Conservation (phyloP, 495 filamentous ascomycete species). For the Daldinia grandis region DNA sequence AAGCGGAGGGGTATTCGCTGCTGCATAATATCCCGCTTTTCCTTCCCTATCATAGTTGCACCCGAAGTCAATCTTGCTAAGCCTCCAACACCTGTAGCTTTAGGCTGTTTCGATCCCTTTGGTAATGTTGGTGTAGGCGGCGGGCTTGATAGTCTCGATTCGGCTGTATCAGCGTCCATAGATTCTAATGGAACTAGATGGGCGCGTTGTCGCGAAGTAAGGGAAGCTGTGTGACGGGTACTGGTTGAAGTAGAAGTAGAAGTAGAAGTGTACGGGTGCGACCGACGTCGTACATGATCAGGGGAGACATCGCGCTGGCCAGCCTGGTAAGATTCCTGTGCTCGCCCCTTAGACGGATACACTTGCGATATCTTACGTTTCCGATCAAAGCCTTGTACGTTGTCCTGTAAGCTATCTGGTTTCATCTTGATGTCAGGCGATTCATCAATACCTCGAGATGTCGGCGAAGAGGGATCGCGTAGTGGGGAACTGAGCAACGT, state of each 20-base stretch:
- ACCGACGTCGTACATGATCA: conserved; percentile 20
- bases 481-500: conserved; percentile 33
- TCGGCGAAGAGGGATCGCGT: conserved; percentile 21
- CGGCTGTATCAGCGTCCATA: conserved; percentile 30
- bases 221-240: not conserved
- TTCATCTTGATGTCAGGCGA: conserved; percentile 11
- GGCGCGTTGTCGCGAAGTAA: conserved; percentile 17
- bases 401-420: conserved; percentile 1
- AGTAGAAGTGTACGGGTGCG: conserved; percentile 11
- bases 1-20: conserved; percentile 53
- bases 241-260: conserved; percentile 21
- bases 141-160: conserved; percentile 39
- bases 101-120: conserved; percentile 27
- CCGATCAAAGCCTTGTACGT: conserved; percentile 27
- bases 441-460: conserved; percentile 21
- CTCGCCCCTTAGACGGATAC: conserved; percentile 35
- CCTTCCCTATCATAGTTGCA: not conserved
- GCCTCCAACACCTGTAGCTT: not conserved
- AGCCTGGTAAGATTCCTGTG: conserved; percentile 16
- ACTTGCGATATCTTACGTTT: conserved; percentile 48
- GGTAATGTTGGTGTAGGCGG: conserved; percentile 42
- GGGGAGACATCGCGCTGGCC: conserved; percentile 1
- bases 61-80: conserved; percentile 4
- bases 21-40: conserved; percentile 17
- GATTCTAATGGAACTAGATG: conserved; percentile 15